phyloP scores from a whole-genome alignment of 352 stramenopile species.

The Elongisporangium anandrum region DNA sequence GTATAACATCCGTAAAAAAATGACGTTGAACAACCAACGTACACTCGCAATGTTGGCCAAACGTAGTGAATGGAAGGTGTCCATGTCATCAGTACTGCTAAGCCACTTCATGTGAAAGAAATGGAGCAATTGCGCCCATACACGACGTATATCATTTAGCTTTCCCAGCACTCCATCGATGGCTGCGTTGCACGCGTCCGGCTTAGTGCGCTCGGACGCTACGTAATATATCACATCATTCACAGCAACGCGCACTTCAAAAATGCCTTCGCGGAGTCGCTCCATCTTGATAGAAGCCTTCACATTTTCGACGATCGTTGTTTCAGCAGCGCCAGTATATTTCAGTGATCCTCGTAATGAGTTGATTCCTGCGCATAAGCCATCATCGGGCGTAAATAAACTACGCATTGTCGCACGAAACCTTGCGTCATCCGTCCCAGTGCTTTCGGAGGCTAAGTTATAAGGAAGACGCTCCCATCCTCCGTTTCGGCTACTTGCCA shows the following conservation, averaged over 20 bases:
- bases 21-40: constrained; percentile 11
- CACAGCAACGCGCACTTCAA: constrained; percentile 55
- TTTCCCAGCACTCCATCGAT: constrained; percentile 54
- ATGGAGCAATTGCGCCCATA: constrained; percentile 66
- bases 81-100: constrained; percentile 30
- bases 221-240: constrained; percentile 61
- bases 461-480: constrained; percentile 19
- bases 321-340: constrained; percentile 44
- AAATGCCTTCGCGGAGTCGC: constrained; percentile 44
- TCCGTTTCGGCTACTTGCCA: not conserved
- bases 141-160: constrained; percentile 40
- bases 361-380: constrained; percentile 56
- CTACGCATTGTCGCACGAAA: constrained; percentile 71
- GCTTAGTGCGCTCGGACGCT: constrained; percentile 31
- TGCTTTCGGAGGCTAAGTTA: constrained; percentile 38
- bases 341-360: constrained; percentile 52
- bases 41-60: constrained; percentile 65
- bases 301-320: constrained; percentile 56
- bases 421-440: constrained; percentile 35
- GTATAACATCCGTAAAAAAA: not conserved
- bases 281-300: constrained; percentile 65
- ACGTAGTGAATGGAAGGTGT: constrained; percentile 58
- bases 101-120: constrained; percentile 72
- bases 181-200: constrained; percentile 58
- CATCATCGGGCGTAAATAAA: constrained; percentile 65